Percentiles rank a stretch among this genome's conserved stretches.
Evolutionary conservation across 1,284 basidiomycete genomes (phyloP).

Genomic region (Bondarzewia mesenterica): DNA sequence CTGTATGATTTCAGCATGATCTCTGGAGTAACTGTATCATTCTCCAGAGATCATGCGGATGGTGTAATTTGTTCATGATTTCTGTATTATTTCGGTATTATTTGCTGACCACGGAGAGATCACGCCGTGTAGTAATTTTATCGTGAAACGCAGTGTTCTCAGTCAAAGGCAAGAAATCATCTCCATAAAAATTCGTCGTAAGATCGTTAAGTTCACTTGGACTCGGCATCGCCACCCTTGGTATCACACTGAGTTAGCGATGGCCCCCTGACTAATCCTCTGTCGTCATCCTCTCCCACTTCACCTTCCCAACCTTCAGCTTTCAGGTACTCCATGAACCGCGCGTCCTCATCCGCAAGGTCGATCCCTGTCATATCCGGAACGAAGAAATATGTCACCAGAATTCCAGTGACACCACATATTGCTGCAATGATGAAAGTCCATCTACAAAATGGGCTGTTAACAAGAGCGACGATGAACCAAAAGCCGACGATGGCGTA

Average conservation of each 20-base stretch:
- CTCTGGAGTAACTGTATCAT: too few relatives aligned
- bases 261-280: conserved; percentile 21
- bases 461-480: not conserved
- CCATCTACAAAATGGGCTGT: conserved; percentile 32
- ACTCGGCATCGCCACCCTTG: not conserved
- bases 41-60: too few relatives aligned
- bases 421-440: conserved; percentile 70
- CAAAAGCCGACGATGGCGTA: conserved; percentile 18
- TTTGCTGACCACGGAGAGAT: too few relatives aligned
- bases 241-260: not conserved
- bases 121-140: too few relatives aligned
- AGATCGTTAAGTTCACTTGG: not conserved
- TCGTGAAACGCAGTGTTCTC: too few relatives aligned
- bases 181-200: not conserved
- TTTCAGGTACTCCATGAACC: conserved; percentile 52
- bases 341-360: conserved; percentile 58
- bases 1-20: too few relatives aligned
- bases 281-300: conserved; percentile 49
- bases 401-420: conserved; percentile 52
- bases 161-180: not conserved
- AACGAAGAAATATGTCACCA: conserved; percentile 63
- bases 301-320: conserved; percentile 62
- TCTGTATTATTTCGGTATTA: too few relatives aligned
- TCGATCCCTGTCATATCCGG: conserved; percentile 64
- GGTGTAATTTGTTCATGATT: too few relatives aligned